phyloP scores from a whole-genome alignment of 768 basidiomycete species.

The Mycena galericulata region DNA sequence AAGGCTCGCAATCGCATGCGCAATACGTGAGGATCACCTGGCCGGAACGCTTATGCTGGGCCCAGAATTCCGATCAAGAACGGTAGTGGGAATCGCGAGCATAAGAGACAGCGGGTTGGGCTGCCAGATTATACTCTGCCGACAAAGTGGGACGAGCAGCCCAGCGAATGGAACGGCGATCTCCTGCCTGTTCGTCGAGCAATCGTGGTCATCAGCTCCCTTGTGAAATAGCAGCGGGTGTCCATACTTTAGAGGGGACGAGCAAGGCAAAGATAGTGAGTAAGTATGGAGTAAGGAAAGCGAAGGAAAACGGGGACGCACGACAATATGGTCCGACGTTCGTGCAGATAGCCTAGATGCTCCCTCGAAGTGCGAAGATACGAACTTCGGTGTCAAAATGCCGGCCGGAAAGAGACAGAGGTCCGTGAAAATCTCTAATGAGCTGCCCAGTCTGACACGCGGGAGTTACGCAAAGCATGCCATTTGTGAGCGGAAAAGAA shows the following conservation, averaged over 20 bases:
- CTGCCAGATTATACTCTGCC: conserved; percentile 1
- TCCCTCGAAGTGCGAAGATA: neutral
- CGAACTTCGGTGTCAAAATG: no score
- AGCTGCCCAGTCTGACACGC: no score
- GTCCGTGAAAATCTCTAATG: conserved; percentile 18
- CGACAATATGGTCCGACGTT: neutral
- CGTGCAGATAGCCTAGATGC: neutral
- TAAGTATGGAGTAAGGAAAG: no score
- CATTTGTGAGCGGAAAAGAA: no score
- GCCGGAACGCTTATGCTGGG: neutral
- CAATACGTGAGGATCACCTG: neutral
- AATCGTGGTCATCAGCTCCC: neutral
- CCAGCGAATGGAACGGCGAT: neutral
- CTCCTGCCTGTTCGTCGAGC: neutral
- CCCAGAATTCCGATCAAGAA: conserved; percentile 23
- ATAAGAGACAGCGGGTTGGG: conserved; percentile 24
- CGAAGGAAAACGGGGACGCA: no score
- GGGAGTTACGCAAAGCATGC: no score
- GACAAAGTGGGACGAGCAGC: conserved; percentile 4
- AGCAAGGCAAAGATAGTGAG: no score
- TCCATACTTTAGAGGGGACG: no score
- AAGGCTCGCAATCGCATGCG: neutral
- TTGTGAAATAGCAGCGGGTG: no score
- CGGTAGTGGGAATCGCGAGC: conserved; percentile 14
- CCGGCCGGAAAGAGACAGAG: neutral